Evolutionary conservation across 768 basidiomycete species (phyloP), one percentile per base, ranked within the genome.

Genomic region (Trichaptum fuscoviolaceum): DNA sequence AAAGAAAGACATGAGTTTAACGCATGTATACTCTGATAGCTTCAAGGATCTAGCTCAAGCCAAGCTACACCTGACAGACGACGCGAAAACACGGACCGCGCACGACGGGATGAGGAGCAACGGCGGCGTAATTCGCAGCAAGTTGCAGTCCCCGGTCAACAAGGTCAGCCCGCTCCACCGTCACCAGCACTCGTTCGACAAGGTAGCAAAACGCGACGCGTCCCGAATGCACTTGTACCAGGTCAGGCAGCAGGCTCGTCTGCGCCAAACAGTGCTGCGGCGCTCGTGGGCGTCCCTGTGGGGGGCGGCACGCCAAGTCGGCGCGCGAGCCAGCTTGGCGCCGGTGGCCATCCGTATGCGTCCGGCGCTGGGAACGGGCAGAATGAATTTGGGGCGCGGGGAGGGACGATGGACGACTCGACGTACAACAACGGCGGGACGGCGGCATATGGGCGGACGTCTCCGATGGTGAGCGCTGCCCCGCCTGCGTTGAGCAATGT

Each of bases 131-230:
- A 82, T 35, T 87, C 86, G 7, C 86, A 84, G 68, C 42, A 52
- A 20, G 42, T 20, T 52, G 42, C 42, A 5, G 15, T 12, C 20
- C 81, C 72, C 42, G 42, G 30, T 8, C 30, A 30, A 30, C 30
- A 30, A 30, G 86, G 82, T 66, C 83, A 82, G 69, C 82, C 88
- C 62, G 78, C 84, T 18, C 88, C 90, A 34, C 89, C 90, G 25
- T 91, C 92, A 18, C 91, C 92, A 66, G 92, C 91, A 12, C 83
- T 92, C 65, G 88, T 91, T 64, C 87, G 91, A 57, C 83, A 87
- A 72, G 88, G 88, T 58, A 91, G 90, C 66, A 92, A 90, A 76
- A 83, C 87, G 69, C 85, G 86, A 30, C 72, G 72, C 57, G 75
- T 85, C 60, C 89, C 87, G 52, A 81, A 80, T 64, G 82, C 81